Conservation (phyloP, 371 early-diverging fungal genomes). For the Chytridium lagenaria region DNA sequence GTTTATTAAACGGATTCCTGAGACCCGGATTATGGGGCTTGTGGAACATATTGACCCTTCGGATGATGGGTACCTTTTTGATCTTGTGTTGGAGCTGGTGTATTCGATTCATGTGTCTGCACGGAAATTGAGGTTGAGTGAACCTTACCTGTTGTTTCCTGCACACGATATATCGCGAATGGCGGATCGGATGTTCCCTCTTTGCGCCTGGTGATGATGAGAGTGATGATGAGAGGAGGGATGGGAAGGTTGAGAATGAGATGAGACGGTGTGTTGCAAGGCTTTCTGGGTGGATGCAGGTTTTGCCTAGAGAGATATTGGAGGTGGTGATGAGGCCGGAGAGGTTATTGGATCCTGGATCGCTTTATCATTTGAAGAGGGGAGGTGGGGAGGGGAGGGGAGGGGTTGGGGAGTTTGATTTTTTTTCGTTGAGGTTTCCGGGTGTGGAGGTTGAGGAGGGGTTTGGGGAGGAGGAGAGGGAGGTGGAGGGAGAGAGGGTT, state of each 20-base stretch:
- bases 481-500: too few species aligned
- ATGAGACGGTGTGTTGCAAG: background rate
- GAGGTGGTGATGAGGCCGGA: background rate
- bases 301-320: background rate
- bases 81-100: background rate
- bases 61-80: background rate
- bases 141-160: too few species aligned
- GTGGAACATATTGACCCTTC: background rate
- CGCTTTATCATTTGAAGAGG: background rate
- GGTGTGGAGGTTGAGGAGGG: too few species aligned
- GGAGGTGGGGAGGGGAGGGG: too few species aligned
- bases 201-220: too few species aligned
- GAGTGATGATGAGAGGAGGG: too few species aligned
- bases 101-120: background rate
- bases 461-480: too few species aligned
- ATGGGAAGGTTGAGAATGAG: too few species aligned
- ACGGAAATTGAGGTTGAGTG: too few species aligned
- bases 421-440: too few species aligned
- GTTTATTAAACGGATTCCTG: background rate
- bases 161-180: too few species aligned
- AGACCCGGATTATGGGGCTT: background rate
- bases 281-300: background rate
- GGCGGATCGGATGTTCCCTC: background rate
- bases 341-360: background rate
- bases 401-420: too few species aligned